phyloP scores from a whole-genome alignment of 352 stramenopile genomes.

The Globisporangium rhizosaccharum region DNA sequence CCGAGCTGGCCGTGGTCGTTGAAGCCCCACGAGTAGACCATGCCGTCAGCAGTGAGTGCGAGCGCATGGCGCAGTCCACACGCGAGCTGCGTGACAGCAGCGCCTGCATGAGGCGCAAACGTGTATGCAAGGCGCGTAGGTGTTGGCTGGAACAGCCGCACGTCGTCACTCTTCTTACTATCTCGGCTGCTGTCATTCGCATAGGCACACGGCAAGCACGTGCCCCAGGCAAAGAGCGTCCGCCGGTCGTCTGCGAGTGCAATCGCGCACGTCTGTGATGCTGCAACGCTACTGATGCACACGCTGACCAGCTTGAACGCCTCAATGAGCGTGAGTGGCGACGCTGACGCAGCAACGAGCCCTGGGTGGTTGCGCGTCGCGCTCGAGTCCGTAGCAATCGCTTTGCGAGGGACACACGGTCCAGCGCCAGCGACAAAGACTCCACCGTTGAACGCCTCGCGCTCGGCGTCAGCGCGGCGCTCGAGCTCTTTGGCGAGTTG shows the following conservation, averaged over 20 bases:
- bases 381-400: neutral
- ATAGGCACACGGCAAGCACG: slow-evolving; percentile 43
- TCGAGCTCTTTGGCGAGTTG: slow-evolving; percentile 46
- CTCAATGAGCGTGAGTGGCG: slow-evolving; percentile 33
- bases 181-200: neutral
- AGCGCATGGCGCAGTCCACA: slow-evolving; percentile 59
- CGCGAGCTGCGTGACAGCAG: slow-evolving; percentile 23
- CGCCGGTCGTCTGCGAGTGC: slow-evolving; percentile 32
- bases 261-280: slow-evolving; percentile 45
- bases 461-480: slow-evolving; percentile 43
- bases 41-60: slow-evolving; percentile 39
- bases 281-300: slow-evolving; percentile 23
- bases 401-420: slow-evolving; percentile 20
- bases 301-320: slow-evolving; percentile 39
- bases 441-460: slow-evolving; percentile 46
- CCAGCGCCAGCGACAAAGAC: slow-evolving; percentile 47
- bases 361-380: slow-evolving; percentile 3
- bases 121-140: slow-evolving; percentile 25
- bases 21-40: slow-evolving; percentile 73
- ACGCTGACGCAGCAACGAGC: neutral
- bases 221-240: slow-evolving; percentile 50
- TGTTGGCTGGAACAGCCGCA: slow-evolving; percentile 10
- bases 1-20: slow-evolving; percentile 76
- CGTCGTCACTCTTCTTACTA: neutral
- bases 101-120: slow-evolving; percentile 11